Conservation (phyloP, 1,284 basidiomycete species). For the Pascua guehoae region DNA sequence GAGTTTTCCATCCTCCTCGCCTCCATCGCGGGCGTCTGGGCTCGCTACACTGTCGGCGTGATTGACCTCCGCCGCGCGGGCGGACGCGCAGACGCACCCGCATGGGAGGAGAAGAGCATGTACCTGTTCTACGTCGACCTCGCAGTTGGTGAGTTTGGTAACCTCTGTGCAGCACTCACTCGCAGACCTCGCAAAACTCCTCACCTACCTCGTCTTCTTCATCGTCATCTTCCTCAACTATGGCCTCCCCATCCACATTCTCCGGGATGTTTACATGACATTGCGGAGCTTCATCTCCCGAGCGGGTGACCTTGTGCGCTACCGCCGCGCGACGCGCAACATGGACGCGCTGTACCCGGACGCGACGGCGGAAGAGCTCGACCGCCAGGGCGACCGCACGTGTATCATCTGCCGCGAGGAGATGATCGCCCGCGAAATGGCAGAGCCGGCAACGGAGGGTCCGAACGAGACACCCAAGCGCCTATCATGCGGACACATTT, state of each 20-base stretch:
- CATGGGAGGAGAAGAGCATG: constrained; percentile 98
- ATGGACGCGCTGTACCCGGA: constrained; percentile 97
- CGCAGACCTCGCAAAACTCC: constrained; percentile 85
- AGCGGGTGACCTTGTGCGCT: constrained; percentile 81
- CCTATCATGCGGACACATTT: constrained; percentile 91
- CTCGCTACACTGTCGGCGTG: constrained; percentile 80
- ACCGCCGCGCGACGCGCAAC: constrained; percentile 88
- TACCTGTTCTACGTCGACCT: constrained; percentile 93
- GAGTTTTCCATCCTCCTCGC: constrained; percentile 89
- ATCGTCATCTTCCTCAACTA: constrained; percentile 86
- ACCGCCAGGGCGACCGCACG: constrained; percentile 75
- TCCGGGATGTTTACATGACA: constrained; percentile 94
- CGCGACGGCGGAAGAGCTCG: constrained; percentile 81
- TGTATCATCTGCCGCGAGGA: constrained; percentile 99
- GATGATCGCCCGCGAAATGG: constrained; percentile 59
- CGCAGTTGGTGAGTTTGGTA: constrained; percentile 63
- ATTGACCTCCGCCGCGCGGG: constrained; percentile 76
- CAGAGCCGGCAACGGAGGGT: constrained; percentile 54
- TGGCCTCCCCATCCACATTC: constrained; percentile 92
- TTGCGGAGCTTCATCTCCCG: constrained; percentile 84
- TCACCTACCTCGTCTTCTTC: constrained; percentile 91
- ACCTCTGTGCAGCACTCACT: constrained; percentile 5
- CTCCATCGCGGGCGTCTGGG: constrained; percentile 68
- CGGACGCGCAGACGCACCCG: constrained; percentile 79
- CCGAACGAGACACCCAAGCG: constrained; percentile 96